Conservation (phyloP, 768 basidiomycete species). For the Pulveroboletus sp. region DNA sequence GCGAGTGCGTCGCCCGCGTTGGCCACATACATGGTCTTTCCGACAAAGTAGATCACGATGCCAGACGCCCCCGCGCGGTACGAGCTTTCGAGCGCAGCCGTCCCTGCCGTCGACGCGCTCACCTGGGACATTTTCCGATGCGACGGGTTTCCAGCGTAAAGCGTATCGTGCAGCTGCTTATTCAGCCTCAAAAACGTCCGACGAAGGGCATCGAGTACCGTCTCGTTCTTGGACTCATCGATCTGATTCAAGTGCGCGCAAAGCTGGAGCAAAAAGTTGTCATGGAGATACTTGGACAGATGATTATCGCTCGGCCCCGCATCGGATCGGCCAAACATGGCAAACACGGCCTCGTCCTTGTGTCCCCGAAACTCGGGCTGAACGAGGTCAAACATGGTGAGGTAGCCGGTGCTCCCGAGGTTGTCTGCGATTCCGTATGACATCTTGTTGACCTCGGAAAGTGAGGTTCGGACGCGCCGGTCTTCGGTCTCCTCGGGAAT, state of each 20-base stretch:
- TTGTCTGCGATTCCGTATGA: conserved; percentile 96
- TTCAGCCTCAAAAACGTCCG: conserved; percentile 88
- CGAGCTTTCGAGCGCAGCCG: conserved; percentile 41
- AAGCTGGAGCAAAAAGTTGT: conserved; percentile 71
- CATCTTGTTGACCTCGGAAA: conserved; percentile 87
- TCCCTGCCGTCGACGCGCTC: conserved; percentile 42
- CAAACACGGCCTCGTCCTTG: conserved; percentile 85
- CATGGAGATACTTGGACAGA: conserved; percentile 81
- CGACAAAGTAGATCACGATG: conserved; percentile 81
- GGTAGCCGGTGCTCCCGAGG: conserved; percentile 71
- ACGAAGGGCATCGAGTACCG: conserved; percentile 73
- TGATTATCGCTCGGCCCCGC: conserved; percentile 57
- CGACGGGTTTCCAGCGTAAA: conserved; percentile 42
- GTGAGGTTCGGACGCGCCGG: conserved; percentile 87
- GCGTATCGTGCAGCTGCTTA: conserved; percentile 68
- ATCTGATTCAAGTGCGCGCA: conserved; percentile 48
- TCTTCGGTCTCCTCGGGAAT: conserved; percentile 86
- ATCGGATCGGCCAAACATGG: conserved; percentile 86
- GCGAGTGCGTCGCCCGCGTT: conserved; percentile 89
- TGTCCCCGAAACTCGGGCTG: conserved; percentile 77
- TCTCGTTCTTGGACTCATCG: conserved; percentile 43
- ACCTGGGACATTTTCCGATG: conserved; percentile 73
- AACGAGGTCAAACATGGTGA: conserved; percentile 92
- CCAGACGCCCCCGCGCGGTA: conserved; percentile 77
- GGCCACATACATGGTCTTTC: conserved; percentile 80